These are phyloP conservation scores for Colletotrichum sp. DNA, from an alignment of 2,329 filamentous ascomycete species.

Conservation along the genomic window DNA sequence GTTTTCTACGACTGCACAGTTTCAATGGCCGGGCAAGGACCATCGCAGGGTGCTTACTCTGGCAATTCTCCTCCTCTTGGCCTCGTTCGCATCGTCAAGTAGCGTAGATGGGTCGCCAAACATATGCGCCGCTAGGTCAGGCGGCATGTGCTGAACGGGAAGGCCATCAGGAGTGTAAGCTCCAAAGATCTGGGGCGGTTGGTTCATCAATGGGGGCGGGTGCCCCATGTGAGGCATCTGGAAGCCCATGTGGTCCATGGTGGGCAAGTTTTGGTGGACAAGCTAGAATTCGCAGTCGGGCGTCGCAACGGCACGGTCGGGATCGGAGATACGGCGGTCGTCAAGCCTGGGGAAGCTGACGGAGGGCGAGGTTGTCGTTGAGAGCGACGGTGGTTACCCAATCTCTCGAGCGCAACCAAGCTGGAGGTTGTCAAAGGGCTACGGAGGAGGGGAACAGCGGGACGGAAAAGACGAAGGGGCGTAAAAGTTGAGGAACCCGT, in stretches of 20 bases:
- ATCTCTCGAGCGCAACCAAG: background rate
- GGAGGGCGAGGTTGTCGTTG: background rate
- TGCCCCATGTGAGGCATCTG: conserved; percentile 59
- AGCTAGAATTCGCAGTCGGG: background rate
- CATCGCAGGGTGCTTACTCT: conserved; percentile 57
- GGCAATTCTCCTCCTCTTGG: conserved; percentile 88
- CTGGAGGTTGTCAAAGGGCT: background rate
- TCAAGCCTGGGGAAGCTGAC: background rate
- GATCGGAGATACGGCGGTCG: background rate
- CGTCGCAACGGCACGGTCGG: background rate
- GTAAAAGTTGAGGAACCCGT: background rate
- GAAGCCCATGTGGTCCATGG: conserved; percentile 62
- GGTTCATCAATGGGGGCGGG: conserved; percentile 66
- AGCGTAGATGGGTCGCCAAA: conserved; percentile 61
- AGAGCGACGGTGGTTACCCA: background rate
- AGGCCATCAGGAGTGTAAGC: conserved; percentile 66
- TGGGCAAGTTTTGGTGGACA: conserved; percentile 1
- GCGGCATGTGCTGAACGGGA: conserved; percentile 58
- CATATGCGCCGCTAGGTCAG: conserved; percentile 65
- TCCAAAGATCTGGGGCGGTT: conserved; percentile 73
- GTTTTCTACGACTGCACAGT: background rate
- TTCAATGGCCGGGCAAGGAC: background rate
- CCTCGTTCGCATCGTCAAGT: conserved; percentile 74
- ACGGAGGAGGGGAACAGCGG: background rate
- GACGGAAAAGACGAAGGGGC: background rate